These are phyloP conservation scores for Magnolia changhungtana DNA, from an alignment of 164 flowering plant genomes.

Conservation along the genomic window DNA sequence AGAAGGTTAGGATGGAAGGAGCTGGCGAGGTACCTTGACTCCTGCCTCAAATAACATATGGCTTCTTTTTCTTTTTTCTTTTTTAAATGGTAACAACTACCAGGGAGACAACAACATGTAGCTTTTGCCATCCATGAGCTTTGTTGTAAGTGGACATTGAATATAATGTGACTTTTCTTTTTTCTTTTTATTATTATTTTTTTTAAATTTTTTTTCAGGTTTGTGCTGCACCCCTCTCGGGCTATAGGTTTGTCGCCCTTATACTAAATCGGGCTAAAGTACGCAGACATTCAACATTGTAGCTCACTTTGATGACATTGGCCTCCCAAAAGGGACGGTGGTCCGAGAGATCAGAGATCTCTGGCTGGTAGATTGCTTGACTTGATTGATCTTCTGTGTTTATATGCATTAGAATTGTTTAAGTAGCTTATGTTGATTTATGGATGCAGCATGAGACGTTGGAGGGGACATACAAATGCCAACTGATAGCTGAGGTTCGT, in stretches of 20 bases:
- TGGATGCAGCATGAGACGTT: slow-evolving; percentile 59
- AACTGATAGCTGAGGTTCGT: slow-evolving; percentile 42
- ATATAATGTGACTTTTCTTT: not conserved
- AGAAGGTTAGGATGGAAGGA: slow-evolving; percentile 67
- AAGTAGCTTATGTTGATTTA: not conserved
- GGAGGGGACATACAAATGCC: slow-evolving; percentile 35
- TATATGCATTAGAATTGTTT: no score
- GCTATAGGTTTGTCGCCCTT: slow-evolving; percentile 51
- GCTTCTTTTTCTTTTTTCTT: no score
- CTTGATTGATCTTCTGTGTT: no score
- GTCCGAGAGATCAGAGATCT: slow-evolving; percentile 72
- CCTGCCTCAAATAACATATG: not conserved
- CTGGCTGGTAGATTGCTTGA: slow-evolving; percentile 49
- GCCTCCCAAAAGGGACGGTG: slow-evolving; percentile 32
- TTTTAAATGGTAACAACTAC: no score
- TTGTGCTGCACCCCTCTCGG: slow-evolving; percentile 79
- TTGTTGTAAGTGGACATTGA: no score
- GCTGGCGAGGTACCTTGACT: slow-evolving; percentile 58
- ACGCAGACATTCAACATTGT: slow-evolving; percentile 32
- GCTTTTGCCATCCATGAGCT: not conserved
- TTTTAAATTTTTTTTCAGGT: no score
- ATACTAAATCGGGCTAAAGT: slow-evolving; percentile 48
- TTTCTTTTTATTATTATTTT: no score
- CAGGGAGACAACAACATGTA: not conserved
- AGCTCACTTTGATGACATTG: slow-evolving; percentile 73